Percentiles rank a stretch among this genome's conserved stretches.
These are phyloP conservation scores for Podospora tetraspora DNA, from an alignment of 495 filamentous ascomycete genomes.

Conservation along the genomic window DNA sequence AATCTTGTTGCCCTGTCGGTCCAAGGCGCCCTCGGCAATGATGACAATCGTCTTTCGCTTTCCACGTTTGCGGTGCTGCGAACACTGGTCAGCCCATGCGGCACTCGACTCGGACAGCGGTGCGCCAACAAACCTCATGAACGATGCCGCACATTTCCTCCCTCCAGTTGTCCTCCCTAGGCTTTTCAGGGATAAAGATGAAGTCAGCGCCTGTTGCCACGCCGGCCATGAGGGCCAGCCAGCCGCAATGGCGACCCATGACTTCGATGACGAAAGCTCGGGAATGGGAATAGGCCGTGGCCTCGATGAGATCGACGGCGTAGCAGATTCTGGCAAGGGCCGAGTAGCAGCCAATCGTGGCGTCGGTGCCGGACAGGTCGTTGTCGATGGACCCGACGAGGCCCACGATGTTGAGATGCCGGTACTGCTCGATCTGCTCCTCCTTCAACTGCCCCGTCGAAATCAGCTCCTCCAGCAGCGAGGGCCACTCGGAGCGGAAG, in stretches of 20 bases:
- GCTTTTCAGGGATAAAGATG: constrained; percentile 94
- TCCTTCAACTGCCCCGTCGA: constrained; percentile 58
- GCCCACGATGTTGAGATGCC: constrained; percentile 88
- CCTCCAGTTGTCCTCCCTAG: constrained; percentile 80
- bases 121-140: constrained; percentile 53
- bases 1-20: constrained; percentile 80
- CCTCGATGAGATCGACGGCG: constrained; percentile 92
- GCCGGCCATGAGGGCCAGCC: constrained; percentile 95
- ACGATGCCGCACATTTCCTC: constrained; percentile 83
- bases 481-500: constrained; percentile 88
- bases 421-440: constrained; percentile 65
- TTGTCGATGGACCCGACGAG: constrained; percentile 98
- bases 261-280: constrained; percentile 97
- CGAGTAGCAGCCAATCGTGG: constrained; percentile 95
- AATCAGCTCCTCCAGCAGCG: constrained; percentile 77
- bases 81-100: constrained; percentile 4
- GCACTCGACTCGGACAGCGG: not conserved
- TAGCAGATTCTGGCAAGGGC: constrained; percentile 89
- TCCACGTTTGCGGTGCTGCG: constrained; percentile 79
- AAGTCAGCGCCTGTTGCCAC: constrained; percentile 95
- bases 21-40: constrained; percentile 90
- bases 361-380: constrained; percentile 93
- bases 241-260: constrained; percentile 99
- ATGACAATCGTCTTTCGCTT: constrained; percentile 98
- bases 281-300: constrained; percentile 94